Evolutionary conservation across 1,284 basidiomycete genomes (phyloP).

Genomic region (Fomes fomentarius): DNA sequence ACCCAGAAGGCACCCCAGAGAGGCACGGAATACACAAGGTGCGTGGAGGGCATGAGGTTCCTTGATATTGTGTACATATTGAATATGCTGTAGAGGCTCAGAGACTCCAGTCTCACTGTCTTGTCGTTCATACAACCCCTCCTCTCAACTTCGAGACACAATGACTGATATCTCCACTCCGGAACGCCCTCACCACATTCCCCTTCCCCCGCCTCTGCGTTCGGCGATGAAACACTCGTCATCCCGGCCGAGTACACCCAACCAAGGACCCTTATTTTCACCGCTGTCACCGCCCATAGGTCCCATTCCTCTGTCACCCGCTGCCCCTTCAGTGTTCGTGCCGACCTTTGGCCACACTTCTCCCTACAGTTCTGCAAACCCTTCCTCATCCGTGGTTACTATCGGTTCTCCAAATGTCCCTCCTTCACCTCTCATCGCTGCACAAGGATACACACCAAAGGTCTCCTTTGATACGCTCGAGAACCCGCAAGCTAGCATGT

Average conservation of each 20-base stretch:
- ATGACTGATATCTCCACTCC: constrained; percentile 25
- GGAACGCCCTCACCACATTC: constrained; percentile 31
- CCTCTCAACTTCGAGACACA: background rate
- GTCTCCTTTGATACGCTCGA: constrained; percentile 69
- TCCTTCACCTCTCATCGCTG: constrained; percentile 33
- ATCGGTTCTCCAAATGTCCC: constrained; percentile 13
- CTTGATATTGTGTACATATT: too few species aligned
- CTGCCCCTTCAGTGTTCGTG: constrained; percentile 14
- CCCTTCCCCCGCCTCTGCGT: constrained; percentile 40
- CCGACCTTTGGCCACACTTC: constrained; percentile 11
- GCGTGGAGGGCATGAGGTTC: too few species aligned
- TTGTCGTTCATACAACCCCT: background rate
- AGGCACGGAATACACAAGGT: background rate
- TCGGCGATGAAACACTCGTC: constrained; percentile 53
- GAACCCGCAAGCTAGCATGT: constrained; percentile 43
- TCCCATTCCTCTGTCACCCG: constrained; percentile 23
- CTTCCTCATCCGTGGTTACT: constrained; percentile 17
- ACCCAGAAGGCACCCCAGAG: background rate
- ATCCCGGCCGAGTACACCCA: constrained; percentile 33
- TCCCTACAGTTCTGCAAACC: constrained; percentile 12
- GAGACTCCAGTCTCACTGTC: background rate
- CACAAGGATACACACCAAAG: constrained; percentile 74
- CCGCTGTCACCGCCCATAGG: constrained; percentile 18
- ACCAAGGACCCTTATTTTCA: constrained; percentile 16
- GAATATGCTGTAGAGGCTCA: too few species aligned